Base-by-base conservation (phyloP, 2,329 filamentous ascomycete species). In the Penicillium sp. region DNA sequence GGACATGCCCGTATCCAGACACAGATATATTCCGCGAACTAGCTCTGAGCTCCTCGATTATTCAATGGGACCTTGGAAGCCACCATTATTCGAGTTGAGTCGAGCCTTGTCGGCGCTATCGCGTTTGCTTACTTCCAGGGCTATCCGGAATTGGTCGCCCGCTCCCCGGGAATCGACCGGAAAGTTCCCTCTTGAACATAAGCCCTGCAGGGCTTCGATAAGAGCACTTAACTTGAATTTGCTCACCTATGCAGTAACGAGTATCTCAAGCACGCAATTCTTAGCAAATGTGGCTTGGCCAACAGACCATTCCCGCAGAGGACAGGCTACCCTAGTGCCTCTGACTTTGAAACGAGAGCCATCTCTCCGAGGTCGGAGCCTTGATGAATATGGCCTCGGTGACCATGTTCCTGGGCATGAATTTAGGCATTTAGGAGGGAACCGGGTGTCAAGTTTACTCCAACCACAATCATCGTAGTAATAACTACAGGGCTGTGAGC, bases 61-160 rank as follows among this genome's bases (percentile, higher is more conserved):
- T 45, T 58, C 50, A 49, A 27, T 56, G 40, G n/a, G 44, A 55
- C 50, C 47, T 32, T 56, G 40, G n/a, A 46, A 55, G 54, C 59
- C 56, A 58, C 55, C 39, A 42, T 42, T 27, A 50, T 54, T 55
- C 54, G 45, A 50, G 56, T 44, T 44, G 27, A 54, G 50, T 44
- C 44, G 52, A 24, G 29, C 10, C 39, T 34, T 46, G 46, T 29
- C 18, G 36, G 29, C 36, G 14, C 6, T 38, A 46, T 57, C 42
- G 47, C 48, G 47, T 54, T 41, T 21, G 38, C 46, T 44, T 38
- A 24, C 38, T 16, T 13, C 29, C 18, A 18, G 18, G 18, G 18
- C 18, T 18, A 18, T 14, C 45, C 53, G 53, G 51, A 55, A 38
- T 50, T 38, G 48, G 54, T 54, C 53, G 54, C 53, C 43, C 61